Evolutionary conservation across 129 eudicot genomes (phyloP).

Genomic region (Artemisia argyi): DNA sequence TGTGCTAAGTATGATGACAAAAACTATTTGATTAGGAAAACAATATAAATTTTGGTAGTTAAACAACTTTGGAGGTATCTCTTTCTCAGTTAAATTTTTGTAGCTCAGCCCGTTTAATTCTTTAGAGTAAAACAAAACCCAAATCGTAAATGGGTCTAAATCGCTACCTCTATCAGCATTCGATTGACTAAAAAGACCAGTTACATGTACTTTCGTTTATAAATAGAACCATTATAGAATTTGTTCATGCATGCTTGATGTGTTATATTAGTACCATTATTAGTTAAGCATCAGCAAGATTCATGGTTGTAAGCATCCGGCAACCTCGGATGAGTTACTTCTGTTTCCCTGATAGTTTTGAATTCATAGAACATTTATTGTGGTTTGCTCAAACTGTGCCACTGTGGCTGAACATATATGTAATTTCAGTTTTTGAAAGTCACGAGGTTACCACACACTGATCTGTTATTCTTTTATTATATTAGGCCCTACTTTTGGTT

Average conservation of each 20-base stretch:
- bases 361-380: background rate
- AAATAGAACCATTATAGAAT: background rate
- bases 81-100: no score
- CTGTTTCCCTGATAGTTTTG: background rate
- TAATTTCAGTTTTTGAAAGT: no score
- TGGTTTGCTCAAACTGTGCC: background rate
- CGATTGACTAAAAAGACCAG: background rate
- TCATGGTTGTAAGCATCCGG: background rate
- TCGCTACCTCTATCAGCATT: constrained; percentile 6
- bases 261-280: background rate
- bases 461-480: no score
- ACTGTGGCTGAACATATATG: no score
- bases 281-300: constrained; percentile 4
- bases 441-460: no score
- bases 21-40: no score
- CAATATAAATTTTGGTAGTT: no score
- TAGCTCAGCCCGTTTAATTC: no score
- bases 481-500: no score
- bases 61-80: no score
- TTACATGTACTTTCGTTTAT: background rate
- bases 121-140: background rate
- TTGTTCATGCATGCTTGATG: background rate
- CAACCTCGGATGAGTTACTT: background rate
- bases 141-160: background rate
- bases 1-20: background rate